These are phyloP conservation scores for Carex sylvatica DNA, from an alignment of 202 grass and related monocot genomes.

Conservation along the genomic window DNA sequence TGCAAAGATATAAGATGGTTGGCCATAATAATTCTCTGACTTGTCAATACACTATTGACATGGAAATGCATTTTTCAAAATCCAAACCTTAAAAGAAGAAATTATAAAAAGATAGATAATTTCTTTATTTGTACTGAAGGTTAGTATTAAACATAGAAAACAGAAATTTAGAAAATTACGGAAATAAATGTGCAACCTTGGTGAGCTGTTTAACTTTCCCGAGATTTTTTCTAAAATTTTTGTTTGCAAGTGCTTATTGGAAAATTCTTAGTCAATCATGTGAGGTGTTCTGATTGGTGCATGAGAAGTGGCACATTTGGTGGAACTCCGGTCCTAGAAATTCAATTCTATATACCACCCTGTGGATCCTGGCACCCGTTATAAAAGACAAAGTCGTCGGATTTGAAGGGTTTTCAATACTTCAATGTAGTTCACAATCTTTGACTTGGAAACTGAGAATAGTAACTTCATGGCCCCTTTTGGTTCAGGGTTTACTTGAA, in stretches of 20 bases:
- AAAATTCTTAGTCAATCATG: neutral
- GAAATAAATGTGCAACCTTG: neutral
- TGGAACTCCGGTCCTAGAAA: neutral
- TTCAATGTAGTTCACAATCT: neutral
- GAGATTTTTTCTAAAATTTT: neutral
- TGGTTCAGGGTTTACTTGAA: neutral
- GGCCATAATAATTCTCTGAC: neutral
- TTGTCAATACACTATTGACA: neutral
- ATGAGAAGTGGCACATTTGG: neutral
- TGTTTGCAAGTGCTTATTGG: neutral
- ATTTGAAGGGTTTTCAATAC: neutral
- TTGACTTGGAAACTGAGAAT: slow-evolving; percentile 7
- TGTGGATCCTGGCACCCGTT: neutral
- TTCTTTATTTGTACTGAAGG: no score
- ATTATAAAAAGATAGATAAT: neutral
- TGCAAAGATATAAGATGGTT: neutral
- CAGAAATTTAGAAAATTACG: neutral
- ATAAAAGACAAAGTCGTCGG: neutral
- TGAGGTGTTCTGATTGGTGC: neutral
- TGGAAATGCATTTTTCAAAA: neutral
- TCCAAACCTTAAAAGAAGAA: neutral
- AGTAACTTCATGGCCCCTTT: neutral
- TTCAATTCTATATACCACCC: neutral
- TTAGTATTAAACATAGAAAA: neutral
- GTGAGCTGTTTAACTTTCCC: neutral